These are phyloP conservation scores for Elongisporangium anandrum DNA, from an alignment of 352 stramenopile genomes.

Conservation along the genomic window DNA sequence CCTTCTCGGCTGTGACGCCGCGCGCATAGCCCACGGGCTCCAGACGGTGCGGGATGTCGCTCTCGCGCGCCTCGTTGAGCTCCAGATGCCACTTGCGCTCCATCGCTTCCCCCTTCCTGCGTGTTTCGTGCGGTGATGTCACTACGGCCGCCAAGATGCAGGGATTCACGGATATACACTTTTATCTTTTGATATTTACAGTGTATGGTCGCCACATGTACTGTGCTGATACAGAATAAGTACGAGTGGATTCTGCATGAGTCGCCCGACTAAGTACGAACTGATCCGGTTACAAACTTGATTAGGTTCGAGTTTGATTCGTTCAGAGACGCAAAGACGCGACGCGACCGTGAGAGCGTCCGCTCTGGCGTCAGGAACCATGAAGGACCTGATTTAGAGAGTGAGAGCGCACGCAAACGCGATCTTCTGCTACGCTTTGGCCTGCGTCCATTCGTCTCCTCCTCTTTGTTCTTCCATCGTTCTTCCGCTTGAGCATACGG, in stretches of 20 bases:
- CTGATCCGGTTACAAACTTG: not conserved
- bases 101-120: conserved; percentile 9
- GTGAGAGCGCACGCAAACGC: not conserved
- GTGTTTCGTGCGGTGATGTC: not conserved
- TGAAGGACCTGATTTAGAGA: not conserved
- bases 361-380: not conserved
- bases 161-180: not conserved
- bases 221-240: not conserved
- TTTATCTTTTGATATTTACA: not conserved
- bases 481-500: not conserved
- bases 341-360: not conserved
- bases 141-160: not conserved
- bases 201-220: too few species aligned
- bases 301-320: not conserved
- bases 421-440: not conserved
- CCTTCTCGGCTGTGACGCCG: conserved; percentile 56
- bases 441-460: not conserved
- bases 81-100: conserved; percentile 77
- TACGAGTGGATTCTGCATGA: not conserved
- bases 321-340: not conserved
- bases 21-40: conserved; percentile 68
- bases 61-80: conserved; percentile 72
- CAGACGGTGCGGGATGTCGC: conserved; percentile 49
- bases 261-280: too few species aligned
- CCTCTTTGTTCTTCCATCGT: not conserved